Base-by-base conservation (phyloP, 371 early-diverging fungal genomes). In the Mucor velutinosus region DNA sequence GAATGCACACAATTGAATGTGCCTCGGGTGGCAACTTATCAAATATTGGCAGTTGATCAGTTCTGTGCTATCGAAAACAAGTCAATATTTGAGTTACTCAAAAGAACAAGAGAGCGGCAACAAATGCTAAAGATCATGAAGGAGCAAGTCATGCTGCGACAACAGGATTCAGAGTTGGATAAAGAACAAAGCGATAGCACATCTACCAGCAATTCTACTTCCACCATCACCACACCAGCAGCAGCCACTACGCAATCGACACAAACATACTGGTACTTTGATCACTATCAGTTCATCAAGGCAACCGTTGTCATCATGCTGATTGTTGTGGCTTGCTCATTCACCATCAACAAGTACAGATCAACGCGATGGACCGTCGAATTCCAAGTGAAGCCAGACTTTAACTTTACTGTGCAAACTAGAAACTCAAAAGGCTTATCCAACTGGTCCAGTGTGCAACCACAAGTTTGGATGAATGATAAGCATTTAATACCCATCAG, bases 21-120 rank as follows among this genome's bases (percentile, higher is more conserved):
- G 15, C 68, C 68, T 29, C 64, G 65, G 17, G 66, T 73, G 25
- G 77, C 76, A 2, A 74, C 77, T 4, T 83, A 78, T 66, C 78
- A 83, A 39, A 76, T 83, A 14, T 37, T 83, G 17, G 68, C 78
- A 0, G 65, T 80, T 3, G 73, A 77, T 11, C 83, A 83, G 32
- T 77, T 83, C 43, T 65, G 69, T 47, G 70, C 63, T 0, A 72
- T 83, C 32, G 71, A 80, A 33, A 75, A 71, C 32, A 70, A 59
- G 5, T 70, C 72, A 6, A 69, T 83, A 3, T 76, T 74, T 39
- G 60, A 71, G n/a, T 58, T 77, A 32, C 39, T 82, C 14, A 76
- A 73, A 37, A 68, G 73, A 64, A 71, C 77, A 35, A 70, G 82
- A 43, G 71, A 72, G 55, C 56, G 72, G 27, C 73, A 76, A 11